phyloP scores from a whole-genome alignment of 345 rosid species.

The Melastoma malabathricum region DNA sequence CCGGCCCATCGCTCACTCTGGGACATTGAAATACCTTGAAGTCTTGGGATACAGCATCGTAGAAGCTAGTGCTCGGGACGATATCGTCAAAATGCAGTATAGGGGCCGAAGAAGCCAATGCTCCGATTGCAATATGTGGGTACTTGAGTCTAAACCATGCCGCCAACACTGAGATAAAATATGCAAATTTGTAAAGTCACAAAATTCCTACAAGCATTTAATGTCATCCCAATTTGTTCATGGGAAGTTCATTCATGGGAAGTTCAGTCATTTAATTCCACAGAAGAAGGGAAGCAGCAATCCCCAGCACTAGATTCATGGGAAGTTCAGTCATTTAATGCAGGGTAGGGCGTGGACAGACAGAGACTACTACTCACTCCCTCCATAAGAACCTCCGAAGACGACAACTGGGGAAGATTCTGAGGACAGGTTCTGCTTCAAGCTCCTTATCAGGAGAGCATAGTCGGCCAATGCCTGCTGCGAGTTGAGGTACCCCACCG shows the following conservation, averaged over 20 bases:
- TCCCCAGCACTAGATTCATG: background rate
- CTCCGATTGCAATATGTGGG: slow-evolving; percentile 70
- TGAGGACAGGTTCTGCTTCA: slow-evolving; percentile 60
- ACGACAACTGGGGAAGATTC: slow-evolving; percentile 70
- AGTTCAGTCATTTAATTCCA: too few relatives aligned
- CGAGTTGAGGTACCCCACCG: slow-evolving; percentile 58
- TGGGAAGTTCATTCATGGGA: too few relatives aligned
- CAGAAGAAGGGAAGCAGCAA: background rate
- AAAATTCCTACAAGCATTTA: background rate
- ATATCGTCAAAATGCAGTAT: slow-evolving; percentile 57
- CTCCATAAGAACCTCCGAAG: slow-evolving; percentile 90
- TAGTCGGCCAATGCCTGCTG: slow-evolving; percentile 78
- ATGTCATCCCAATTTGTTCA: background rate
- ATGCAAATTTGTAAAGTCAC: slow-evolving; percentile 5
- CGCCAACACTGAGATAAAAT: slow-evolving; percentile 49
- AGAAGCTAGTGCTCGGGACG: slow-evolving; percentile 59
- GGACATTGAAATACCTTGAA: slow-evolving; percentile 33
- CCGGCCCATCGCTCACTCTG: background rate
- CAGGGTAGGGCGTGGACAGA: background rate
- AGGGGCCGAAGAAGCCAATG: slow-evolving; percentile 78
- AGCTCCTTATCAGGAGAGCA: slow-evolving; percentile 51
- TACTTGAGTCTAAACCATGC: slow-evolving; percentile 82
- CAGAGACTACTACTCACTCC: slow-evolving; percentile 30
- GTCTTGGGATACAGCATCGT: slow-evolving; percentile 60
- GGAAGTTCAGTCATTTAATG: background rate